A percentile compares a stretch with the other conserved stretches of the same genome.
Evolutionary conservation across 2,329 filamentous ascomycete genomes (phyloP).

Genomic region (Penicillium polonicum): DNA sequence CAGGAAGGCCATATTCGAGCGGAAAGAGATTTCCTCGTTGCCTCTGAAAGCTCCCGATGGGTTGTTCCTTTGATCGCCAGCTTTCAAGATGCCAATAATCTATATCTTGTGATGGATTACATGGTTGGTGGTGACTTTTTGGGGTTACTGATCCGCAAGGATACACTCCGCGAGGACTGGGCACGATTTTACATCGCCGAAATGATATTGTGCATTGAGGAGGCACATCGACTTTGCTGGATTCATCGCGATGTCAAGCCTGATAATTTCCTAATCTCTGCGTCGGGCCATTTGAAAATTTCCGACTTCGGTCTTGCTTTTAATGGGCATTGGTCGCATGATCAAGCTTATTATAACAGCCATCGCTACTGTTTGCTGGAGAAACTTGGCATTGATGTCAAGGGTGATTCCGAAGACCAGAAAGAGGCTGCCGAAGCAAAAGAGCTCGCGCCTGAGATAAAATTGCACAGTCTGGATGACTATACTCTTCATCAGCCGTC

Average conservation of each 20-base stretch:
- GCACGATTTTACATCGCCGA: slow-evolving; percentile 89
- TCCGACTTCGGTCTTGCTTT: slow-evolving; percentile 96
- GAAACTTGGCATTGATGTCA: slow-evolving; percentile 70
- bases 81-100: slow-evolving; percentile 79
- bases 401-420: slow-evolving; percentile 71
- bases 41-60: slow-evolving; percentile 85
- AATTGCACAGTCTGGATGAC: slow-evolving; percentile 34
- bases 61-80: slow-evolving; percentile 83
- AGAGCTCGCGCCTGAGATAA: slow-evolving; percentile 4
- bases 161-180: slow-evolving; percentile 73
- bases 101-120: slow-evolving; percentile 97
- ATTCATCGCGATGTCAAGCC: slow-evolving; percentile 97
- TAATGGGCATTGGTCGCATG: slow-evolving; percentile 91
- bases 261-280: slow-evolving; percentile 91
- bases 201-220: slow-evolving; percentile 94
- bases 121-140: slow-evolving; percentile 97
- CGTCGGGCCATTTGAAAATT: slow-evolving; percentile 87
- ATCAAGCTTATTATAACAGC: slow-evolving; percentile 79
- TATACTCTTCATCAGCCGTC: slow-evolving; percentile 29
- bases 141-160: slow-evolving; percentile 78
- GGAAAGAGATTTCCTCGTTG: slow-evolving; percentile 87
- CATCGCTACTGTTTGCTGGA: slow-evolving; percentile 76
- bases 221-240: slow-evolving; percentile 81
- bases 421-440: slow-evolving; percentile 49
- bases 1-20: slow-evolving; percentile 92